Base-by-base conservation (phyloP, 192 early-diverging fungal genomes). In the Entrophospora sp. region DNA sequence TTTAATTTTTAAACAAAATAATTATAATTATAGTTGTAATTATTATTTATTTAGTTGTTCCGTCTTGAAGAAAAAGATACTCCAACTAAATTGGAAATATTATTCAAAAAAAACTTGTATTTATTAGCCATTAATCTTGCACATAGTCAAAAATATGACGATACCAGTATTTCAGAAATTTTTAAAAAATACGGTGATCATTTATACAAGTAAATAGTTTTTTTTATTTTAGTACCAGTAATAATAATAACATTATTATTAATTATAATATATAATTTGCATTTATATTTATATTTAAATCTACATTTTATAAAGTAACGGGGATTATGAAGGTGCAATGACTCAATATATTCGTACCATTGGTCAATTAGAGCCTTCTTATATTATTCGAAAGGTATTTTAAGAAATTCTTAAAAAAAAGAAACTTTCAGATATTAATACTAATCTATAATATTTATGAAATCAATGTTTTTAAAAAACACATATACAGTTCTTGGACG, bases 151-250 rank as follows among this genome's bases (percentile, higher is more conserved):
- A 87, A 87, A 60, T 91, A 87, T 67, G 90, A 94, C 67, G 79
- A 87, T 64, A 83, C 83, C 2, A 94, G 86, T 46, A 80, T 95
- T 42, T 83, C 92, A 0, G 94, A 96, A 28, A 96, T 99, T 32
- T 91, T 94, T 79, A 93, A 89, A 70, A 86, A 88, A 43, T 92
- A 97, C 66, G 96, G 89, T 5, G 96, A 98, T 74, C 91, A 90
- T 80, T 80, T 97, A n/a, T 97, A 97, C 73, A 72, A 46, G 71
- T 73, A 38, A 32, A 37, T 63, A 45, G n/a, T n/a, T n/a, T n/a
- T n/a, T n/a, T n/a, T n/a, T n/a, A n/a, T n/a, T n/a, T n/a, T n/a
- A n/a, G n/a, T n/a, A n/a, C n/a, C n/a, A n/a, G n/a, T n/a, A n/a
- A n/a, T n/a, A n/a, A n/a, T n/a, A n/a, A n/a, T n/a, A n/a, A n/a